These are phyloP conservation scores for Porodaedalea pini DNA, from an alignment of 1,284 basidiomycete species.

Conservation along the genomic window DNA sequence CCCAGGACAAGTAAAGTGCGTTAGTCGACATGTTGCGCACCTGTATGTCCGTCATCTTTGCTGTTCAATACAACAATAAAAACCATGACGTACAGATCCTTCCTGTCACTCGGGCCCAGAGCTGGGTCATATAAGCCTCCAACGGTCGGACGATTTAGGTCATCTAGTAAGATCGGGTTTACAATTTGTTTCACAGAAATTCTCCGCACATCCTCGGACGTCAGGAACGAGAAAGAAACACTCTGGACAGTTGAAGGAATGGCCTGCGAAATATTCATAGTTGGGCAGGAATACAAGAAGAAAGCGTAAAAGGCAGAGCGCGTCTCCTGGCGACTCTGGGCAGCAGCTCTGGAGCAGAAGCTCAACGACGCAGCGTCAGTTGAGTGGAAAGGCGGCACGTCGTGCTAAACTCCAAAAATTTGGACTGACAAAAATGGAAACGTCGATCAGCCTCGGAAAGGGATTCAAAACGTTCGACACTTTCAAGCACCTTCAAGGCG, in stretches of 20 bases:
- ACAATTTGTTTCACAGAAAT: constrained; percentile 97
- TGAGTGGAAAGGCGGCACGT: neutral
- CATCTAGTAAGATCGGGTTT: constrained; percentile 92
- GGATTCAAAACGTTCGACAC: neutral
- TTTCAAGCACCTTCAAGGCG: neutral
- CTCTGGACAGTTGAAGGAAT: constrained; percentile 81
- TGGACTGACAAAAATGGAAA: constrained; percentile 4
- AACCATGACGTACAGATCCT: constrained; percentile 75
- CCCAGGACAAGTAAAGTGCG: constrained; percentile 92
- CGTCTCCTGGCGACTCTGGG: neutral
- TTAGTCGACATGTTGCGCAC: constrained; percentile 90
- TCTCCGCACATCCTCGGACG: constrained; percentile 84
- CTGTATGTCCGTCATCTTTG: constrained; percentile 41
- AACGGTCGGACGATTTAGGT: constrained; percentile 86
- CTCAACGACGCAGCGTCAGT: neutral
- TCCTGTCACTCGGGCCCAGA: constrained; percentile 84
- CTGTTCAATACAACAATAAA: constrained; percentile 1
- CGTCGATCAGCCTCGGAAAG: neutral
- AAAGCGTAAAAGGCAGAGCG: neutral
- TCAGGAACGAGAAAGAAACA: constrained; percentile 93
- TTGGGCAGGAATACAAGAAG: constrained; percentile 21
- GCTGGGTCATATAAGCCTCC: constrained; percentile 96
- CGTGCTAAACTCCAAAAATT: constrained; percentile 6
- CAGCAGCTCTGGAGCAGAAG: neutral
- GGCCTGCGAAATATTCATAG: constrained; percentile 92